A percentile compares a stretch with the other conserved stretches of the same genome.
phyloP scores from a whole-genome alignment of 441 rosid species.

The Populus trichocarpa region DNA sequence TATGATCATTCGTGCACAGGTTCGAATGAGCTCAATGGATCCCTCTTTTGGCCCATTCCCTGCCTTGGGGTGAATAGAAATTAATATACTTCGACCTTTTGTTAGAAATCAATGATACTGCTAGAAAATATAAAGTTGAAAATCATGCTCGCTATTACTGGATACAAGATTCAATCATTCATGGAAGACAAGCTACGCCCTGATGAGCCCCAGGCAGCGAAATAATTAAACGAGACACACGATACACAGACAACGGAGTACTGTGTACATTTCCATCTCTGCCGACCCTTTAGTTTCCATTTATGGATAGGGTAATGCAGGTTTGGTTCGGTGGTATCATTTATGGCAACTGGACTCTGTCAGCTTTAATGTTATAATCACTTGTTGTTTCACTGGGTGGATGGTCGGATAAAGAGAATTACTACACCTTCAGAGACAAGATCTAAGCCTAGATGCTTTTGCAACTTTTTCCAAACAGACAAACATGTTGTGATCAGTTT shows the following conservation, averaged over 20 bases:
- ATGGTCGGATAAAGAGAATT: not conserved
- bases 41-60: too few species aligned
- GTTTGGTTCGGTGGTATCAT: not conserved
- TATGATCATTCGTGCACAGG: too few species aligned
- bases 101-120: too few species aligned
- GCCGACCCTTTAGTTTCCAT: not conserved
- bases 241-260: too few species aligned
- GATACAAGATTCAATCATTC: not conserved
- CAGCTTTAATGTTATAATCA: not conserved
- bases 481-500: not conserved
- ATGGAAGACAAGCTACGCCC: not conserved
- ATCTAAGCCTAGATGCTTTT: not conserved
- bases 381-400: not conserved
- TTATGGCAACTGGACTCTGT: not conserved
- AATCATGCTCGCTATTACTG: not conserved
- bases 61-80: not conserved
- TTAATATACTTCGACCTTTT: too few species aligned
- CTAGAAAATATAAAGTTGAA: not conserved
- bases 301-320: not conserved
- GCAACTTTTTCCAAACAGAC: slow-evolving; percentile 18
- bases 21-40: too few species aligned
- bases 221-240: not conserved
- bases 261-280: not conserved
- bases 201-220: not conserved
- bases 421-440: not conserved